A percentile compares a stretch with the other conserved stretches of the same genome.
These are phyloP conservation scores for Chlorella sp. DNA, from an alignment of 139 green algal genomes.

Conservation along the genomic window DNA sequence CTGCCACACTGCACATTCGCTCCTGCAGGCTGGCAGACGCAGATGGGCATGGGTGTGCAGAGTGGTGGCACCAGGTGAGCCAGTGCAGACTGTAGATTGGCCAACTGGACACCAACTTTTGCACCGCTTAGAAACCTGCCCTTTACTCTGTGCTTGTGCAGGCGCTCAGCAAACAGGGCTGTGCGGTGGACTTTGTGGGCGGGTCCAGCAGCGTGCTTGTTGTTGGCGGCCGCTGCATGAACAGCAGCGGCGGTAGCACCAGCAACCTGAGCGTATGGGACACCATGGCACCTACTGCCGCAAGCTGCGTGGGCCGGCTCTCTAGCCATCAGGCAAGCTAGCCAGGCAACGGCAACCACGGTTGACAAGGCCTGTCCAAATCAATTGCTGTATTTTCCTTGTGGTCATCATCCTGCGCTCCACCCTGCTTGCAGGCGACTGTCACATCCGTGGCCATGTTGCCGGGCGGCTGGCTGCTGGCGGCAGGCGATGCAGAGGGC, in stretches of 20 bases:
- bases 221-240: slow-evolving; percentile 61
- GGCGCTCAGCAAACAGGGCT: slow-evolving; percentile 61
- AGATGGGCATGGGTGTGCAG: slow-evolving; percentile 69
- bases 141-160: slow-evolving; percentile 24
- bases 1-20: too few species aligned
- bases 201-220: slow-evolving; percentile 74
- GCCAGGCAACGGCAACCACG: too few species aligned
- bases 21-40: slow-evolving; percentile 35
- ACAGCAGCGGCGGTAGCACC: slow-evolving; percentile 16
- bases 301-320: slow-evolving; percentile 59
- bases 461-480: slow-evolving; percentile 68
- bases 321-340: slow-evolving; percentile 24
- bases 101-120: too few species aligned
- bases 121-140: too few species aligned
- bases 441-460: slow-evolving; percentile 49
- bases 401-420: too few species aligned
- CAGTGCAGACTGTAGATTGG: too few species aligned
- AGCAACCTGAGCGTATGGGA: slow-evolving; percentile 78
- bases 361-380: too few species aligned
- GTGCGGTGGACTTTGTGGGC: slow-evolving; percentile 68
- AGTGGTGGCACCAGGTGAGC: slow-evolving; percentile 82
- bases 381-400: too few species aligned
- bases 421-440: slow-evolving; percentile 40
- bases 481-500: slow-evolving; percentile 71
- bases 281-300: slow-evolving; percentile 53